Conservation (phyloP, 73 alveolate genomes). For the Tetrahymena malaccensis region DNA sequence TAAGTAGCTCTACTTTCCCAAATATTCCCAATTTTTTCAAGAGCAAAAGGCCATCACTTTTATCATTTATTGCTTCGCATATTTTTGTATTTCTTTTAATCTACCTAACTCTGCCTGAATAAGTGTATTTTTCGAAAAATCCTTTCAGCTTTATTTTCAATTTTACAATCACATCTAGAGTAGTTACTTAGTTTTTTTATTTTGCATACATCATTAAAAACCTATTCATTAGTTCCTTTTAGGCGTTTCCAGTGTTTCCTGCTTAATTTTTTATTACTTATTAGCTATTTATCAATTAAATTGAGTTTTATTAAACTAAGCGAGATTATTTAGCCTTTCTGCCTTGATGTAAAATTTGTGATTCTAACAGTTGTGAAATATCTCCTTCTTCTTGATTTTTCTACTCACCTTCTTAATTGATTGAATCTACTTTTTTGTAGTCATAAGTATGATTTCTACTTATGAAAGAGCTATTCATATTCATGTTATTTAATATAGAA, state of each 20-base stretch:
- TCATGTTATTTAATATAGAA: not conserved
- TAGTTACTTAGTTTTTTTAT: not conserved
- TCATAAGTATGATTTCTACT: not conserved
- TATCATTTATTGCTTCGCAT: not conserved
- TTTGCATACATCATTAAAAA: not conserved
- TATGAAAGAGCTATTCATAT: no score
- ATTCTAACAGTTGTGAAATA: not conserved
- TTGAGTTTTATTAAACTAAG: not conserved
- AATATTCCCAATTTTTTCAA: not conserved
- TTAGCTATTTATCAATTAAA: not conserved
- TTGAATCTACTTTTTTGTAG: not conserved
- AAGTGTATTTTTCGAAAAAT: not conserved
- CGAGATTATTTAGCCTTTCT: not conserved
- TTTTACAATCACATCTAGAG: not conserved
- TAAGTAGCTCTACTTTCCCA: not conserved
- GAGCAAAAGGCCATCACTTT: not conserved
- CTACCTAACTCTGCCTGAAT: not conserved
- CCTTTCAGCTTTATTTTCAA: not conserved
- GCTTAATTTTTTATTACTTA: not conserved
- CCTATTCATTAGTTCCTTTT: not conserved
- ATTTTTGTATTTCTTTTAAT: not conserved
- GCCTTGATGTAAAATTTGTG: not conserved
- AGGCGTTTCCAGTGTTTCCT: not conserved
- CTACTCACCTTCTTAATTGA: not conserved
- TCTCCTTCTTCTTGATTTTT: not conserved